phyloP scores from a whole-genome alignment of 2,329 filamentous ascomycete genomes.

The Cercospora brassicicola region DNA sequence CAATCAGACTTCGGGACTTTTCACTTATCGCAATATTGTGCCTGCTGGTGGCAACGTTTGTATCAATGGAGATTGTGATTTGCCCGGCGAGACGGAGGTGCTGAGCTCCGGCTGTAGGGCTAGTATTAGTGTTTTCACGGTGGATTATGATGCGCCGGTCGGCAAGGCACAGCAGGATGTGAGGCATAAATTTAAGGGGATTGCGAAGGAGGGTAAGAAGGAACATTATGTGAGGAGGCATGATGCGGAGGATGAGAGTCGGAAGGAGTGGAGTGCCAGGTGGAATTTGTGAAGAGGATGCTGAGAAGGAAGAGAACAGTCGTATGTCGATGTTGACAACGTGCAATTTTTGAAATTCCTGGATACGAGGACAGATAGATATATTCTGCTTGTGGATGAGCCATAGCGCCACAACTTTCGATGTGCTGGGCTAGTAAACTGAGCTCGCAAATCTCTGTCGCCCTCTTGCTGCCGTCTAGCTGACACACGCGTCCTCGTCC shows the following conservation, averaged over 20 bases:
- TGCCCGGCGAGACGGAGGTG: slow-evolving; percentile 55
- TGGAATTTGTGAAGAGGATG: slow-evolving; percentile 13
- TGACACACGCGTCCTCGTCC: neutral
- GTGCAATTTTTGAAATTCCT: neutral
- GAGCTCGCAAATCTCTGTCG: neutral
- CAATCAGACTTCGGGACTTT: slow-evolving; percentile 48
- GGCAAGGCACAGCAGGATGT: slow-evolving; percentile 28
- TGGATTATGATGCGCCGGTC: slow-evolving; percentile 53
- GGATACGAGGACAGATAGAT: neutral
- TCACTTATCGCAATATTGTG: slow-evolving; percentile 46
- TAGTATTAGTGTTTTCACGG: slow-evolving; percentile 50
- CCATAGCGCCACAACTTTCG: neutral
- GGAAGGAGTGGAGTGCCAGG: slow-evolving; percentile 20
- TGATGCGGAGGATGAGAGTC: neutral
- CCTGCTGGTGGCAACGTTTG: slow-evolving; percentile 43
- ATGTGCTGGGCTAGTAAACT: neutral
- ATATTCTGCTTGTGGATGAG: neutral
- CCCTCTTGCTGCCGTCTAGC: neutral
- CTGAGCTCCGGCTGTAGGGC: slow-evolving; percentile 47
- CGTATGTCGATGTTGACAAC: neutral
- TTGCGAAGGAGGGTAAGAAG: slow-evolving; percentile 9
- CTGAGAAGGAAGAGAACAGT: neutral
- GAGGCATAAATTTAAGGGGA: slow-evolving; percentile 10
- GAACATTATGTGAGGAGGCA: neutral
- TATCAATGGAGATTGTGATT: slow-evolving; percentile 53